Conservation (phyloP, 78 protist species). For the Chrysochromulina tobinii region DNA sequence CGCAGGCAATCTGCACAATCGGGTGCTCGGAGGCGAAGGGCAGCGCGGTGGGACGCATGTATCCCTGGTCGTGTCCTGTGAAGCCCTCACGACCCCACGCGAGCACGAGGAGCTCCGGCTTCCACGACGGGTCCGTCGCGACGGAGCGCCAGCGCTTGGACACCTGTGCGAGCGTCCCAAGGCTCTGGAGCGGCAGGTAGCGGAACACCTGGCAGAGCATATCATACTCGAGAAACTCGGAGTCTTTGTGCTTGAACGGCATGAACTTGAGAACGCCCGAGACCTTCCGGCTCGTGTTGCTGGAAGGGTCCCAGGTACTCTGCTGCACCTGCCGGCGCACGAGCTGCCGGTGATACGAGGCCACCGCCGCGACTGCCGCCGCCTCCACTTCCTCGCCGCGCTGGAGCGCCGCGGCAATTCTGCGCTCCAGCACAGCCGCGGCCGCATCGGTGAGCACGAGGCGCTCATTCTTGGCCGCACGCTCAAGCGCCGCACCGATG, state of each 20-base stretch:
- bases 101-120: background rate
- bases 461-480: background rate
- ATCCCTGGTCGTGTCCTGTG: no score
- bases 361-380: background rate
- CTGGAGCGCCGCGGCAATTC: background rate
- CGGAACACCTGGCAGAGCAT: background rate
- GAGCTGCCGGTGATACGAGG: no score
- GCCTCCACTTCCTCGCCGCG: background rate
- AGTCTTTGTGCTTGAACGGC: background rate
- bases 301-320: background rate
- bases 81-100: background rate
- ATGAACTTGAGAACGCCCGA: background rate
- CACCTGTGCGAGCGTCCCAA: background rate
- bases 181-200: background rate
- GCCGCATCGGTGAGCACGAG: background rate
- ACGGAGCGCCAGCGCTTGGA: background rate
- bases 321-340: slow-evolving; percentile 6
- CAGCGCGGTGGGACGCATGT: background rate
- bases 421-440: background rate
- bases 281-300: background rate
- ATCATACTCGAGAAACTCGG: background rate
- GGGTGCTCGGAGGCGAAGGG: background rate
- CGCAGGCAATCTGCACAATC: background rate
- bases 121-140: background rate
- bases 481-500: background rate